Evolutionary conservation across 306 rosid species (phyloP).

Genomic region (Rosa persica): DNA sequence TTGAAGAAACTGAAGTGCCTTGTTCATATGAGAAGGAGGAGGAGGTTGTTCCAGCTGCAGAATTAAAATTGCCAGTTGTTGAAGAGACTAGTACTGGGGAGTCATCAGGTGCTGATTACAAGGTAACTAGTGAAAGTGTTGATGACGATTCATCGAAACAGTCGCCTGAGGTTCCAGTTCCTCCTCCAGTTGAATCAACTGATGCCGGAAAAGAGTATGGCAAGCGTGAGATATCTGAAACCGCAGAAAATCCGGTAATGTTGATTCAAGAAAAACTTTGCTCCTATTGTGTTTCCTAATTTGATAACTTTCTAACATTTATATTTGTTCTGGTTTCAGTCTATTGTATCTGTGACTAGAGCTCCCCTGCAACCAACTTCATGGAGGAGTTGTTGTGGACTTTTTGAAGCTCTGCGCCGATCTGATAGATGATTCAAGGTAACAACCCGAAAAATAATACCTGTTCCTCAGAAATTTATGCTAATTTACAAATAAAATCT

Average conservation of each 20-base stretch:
- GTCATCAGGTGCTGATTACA: conserved; percentile 30
- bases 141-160: background rate
- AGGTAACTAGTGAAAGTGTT: conserved; percentile 32
- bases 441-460: background rate
- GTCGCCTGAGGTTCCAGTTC: background rate
- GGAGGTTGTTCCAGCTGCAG: conserved; percentile 21
- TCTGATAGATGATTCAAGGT: conserved; percentile 57
- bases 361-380: conserved; percentile 35
- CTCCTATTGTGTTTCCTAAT: background rate
- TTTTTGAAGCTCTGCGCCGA: conserved; percentile 47
- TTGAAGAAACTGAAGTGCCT: conserved; percentile 25
- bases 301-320: background rate
- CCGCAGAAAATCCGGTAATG: conserved; percentile 42
- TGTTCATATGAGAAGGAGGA: conserved; percentile 19
- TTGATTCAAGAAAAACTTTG: background rate
- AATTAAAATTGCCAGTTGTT: conserved; percentile 15
- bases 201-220: conserved; percentile 19
- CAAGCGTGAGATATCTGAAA: conserved; percentile 29
- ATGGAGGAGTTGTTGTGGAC: conserved; percentile 79
- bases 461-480: background rate
- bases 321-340: conserved; percentile 26
- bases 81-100: conserved; percentile 37
- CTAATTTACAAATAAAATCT: background rate
- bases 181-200: conserved; percentile 32
- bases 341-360: conserved; percentile 25